Evolutionary conservation across 768 basidiomycete genomes (phyloP).

Genomic region (Dictyophora rubrovolvata): DNA sequence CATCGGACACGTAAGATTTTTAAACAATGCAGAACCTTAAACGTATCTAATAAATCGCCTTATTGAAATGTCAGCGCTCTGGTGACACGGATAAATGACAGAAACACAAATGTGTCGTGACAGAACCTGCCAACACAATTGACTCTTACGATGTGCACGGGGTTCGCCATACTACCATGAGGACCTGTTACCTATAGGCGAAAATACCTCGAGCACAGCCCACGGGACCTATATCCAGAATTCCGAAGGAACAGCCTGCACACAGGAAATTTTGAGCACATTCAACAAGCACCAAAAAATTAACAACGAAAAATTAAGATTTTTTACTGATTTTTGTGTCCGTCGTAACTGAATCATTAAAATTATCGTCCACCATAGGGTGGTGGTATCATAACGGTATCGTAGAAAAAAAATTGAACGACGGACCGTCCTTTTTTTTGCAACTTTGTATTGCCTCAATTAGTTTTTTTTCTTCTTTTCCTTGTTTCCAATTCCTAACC

Average conservation of each 20-base stretch:
- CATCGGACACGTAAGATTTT: background rate
- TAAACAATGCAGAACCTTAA: background rate
- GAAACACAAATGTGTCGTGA: background rate
- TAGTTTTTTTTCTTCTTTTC: background rate
- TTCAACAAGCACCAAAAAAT: background rate
- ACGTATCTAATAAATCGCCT: background rate
- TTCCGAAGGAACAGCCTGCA: background rate
- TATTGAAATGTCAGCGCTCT: background rate
- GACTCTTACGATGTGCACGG: background rate
- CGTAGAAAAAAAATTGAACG: slow-evolving; percentile 1
- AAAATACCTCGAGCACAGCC: background rate
- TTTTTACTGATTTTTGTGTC: background rate
- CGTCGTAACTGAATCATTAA: background rate
- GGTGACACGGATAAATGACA: background rate
- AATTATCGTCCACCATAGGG: slow-evolving; percentile 6
- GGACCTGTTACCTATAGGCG: background rate
- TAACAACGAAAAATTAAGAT: background rate
- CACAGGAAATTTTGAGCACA: background rate
- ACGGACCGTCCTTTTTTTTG: slow-evolving; percentile 3
- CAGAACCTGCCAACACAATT: background rate
- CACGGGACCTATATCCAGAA: background rate
- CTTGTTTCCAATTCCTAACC: background rate
- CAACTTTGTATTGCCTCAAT: background rate
- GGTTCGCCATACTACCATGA: background rate
- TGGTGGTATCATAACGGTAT: slow-evolving; percentile 8